A percentile compares a stretch with the other conserved stretches of the same genome.
phyloP scores from a whole-genome alignment of 495 filamentous ascomycete genomes.

The Lasiosphaeria miniovina region DNA sequence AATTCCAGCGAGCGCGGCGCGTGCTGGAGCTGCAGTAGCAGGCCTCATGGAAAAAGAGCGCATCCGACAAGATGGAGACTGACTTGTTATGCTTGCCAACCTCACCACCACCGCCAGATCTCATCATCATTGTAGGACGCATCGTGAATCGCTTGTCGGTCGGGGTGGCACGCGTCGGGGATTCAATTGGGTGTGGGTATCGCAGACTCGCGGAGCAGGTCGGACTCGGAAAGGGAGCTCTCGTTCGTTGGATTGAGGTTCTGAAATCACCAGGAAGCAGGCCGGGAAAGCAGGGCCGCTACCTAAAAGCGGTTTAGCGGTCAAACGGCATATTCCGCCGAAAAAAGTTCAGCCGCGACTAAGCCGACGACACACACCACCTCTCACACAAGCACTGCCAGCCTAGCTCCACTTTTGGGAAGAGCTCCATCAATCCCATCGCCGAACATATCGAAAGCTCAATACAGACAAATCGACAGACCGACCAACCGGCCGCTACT shows the following conservation, averaged over 20 bases:
- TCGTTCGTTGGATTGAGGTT: constrained; percentile 19
- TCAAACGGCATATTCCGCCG: constrained; percentile 5
- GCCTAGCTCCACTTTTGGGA: constrained; percentile 19
- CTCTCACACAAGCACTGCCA: neutral
- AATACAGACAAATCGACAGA: neutral
- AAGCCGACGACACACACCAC: neutral
- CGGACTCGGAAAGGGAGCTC: constrained; percentile 23
- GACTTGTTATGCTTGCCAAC: constrained; percentile 68
- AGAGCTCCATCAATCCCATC: constrained; percentile 25
- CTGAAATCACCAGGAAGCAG: constrained; percentile 27
- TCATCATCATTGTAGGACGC: constrained; percentile 52
- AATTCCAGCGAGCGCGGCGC: constrained; percentile 1
- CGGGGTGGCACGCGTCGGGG: constrained; percentile 15
- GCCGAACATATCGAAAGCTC: constrained; percentile 9
- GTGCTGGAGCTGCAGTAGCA: neutral
- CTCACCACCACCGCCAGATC: constrained; percentile 55
- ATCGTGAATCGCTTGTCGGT: constrained; percentile 51
- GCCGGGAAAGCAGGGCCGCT: constrained; percentile 23
- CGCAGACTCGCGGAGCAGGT: constrained; percentile 4
- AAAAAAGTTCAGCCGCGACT: constrained; percentile 13
- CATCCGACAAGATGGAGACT: constrained; percentile 40
- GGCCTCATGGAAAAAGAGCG: constrained; percentile 13
- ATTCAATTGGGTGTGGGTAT: constrained; percentile 30
- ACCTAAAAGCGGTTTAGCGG: constrained; percentile 41
- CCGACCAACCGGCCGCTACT: too few species aligned